Evolutionary conservation across 495 filamentous ascomycete species (phyloP).

Genomic region (Baudoinia panamericana): DNA sequence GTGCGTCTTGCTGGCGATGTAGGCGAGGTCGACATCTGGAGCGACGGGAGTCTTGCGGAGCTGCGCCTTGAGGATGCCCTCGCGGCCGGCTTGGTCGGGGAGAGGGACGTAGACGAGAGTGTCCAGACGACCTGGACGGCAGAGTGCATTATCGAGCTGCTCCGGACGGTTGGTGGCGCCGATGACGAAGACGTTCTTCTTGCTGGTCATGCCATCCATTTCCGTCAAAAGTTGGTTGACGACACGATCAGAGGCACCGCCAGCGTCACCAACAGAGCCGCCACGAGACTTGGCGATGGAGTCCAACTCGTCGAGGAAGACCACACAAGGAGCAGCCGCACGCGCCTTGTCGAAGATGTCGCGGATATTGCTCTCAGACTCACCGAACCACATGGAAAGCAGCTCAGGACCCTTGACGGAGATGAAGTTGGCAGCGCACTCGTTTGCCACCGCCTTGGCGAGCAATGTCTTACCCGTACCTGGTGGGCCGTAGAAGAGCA

Average conservation of each 20-base stretch:
- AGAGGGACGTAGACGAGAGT: constrained; percentile 96
- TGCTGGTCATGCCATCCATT: constrained; percentile 99
- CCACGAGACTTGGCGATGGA: constrained; percentile 99
- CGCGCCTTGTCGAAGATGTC: constrained; percentile 99
- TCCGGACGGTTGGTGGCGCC: constrained; percentile 97
- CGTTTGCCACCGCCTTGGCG: constrained; percentile 98
- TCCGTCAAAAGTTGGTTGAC: constrained; percentile 98
- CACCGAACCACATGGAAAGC: constrained; percentile 99
- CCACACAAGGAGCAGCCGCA: constrained; percentile 93
- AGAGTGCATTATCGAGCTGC: constrained; percentile 93
- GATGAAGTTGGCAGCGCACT: constrained; percentile 98
- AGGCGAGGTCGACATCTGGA: constrained; percentile 70
- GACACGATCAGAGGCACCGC: constrained; percentile 96
- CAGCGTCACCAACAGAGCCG: constrained; percentile 91
- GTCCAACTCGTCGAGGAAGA: constrained; percentile 97
- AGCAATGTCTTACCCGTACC: constrained; percentile 99
- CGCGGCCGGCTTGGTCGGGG: constrained; percentile 77
- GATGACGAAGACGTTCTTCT: constrained; percentile 99
- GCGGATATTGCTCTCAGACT: constrained; percentile 98
- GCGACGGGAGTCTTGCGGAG: constrained; percentile 96
- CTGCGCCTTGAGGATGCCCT: constrained; percentile 83
- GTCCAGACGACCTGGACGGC: constrained; percentile 96
- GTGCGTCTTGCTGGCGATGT: constrained; percentile 93
- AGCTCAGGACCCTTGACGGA: constrained; percentile 97
- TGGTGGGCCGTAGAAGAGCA: constrained; percentile 94